phyloP scores from a whole-genome alignment of 2,329 filamentous ascomycete genomes.

The Colletotrichum sp. region DNA sequence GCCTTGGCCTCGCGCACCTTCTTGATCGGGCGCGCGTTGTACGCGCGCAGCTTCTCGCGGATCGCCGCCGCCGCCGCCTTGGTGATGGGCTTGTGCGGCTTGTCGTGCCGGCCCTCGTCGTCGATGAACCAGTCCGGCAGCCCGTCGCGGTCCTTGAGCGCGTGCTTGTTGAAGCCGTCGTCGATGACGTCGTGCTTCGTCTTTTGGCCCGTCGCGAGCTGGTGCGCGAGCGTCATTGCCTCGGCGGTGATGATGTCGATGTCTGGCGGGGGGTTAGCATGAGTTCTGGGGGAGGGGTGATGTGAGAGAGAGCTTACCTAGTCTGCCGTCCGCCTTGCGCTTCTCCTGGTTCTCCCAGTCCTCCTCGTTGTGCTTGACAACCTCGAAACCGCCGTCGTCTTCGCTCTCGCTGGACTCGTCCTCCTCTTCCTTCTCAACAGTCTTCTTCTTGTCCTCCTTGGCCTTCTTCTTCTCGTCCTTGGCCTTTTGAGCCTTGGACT shows the following conservation, averaged over 20 bases:
- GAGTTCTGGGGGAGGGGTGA: neutral
- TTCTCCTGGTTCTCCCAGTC: constrained; percentile 73
- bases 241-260: constrained; percentile 99
- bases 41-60: constrained; percentile 89
- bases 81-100: constrained; percentile 84
- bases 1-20: constrained; percentile 97
- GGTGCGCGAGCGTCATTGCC: constrained; percentile 96
- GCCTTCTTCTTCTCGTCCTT: constrained; percentile 27
- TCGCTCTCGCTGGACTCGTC: constrained; percentile 35
- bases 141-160: constrained; percentile 89
- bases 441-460: constrained; percentile 44
- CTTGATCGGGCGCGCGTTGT: constrained; percentile 97
- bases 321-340: constrained; percentile 66
- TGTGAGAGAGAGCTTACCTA: constrained; percentile 47
- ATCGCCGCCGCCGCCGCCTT: constrained; percentile 90
- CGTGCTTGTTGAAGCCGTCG: constrained; percentile 91
- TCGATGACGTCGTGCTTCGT: constrained; percentile 82
- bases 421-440: constrained; percentile 31
- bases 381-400: constrained; percentile 62
- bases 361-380: constrained; percentile 61
- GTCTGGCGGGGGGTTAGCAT: constrained; percentile 55
- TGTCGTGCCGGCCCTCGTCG: constrained; percentile 86
- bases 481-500: constrained; percentile 32
- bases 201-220: constrained; percentile 86
- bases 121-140: constrained; percentile 98